phyloP scores from a whole-genome alignment of 805 yeast species.

The Cyberlindnera xishuangbannaensis region DNA sequence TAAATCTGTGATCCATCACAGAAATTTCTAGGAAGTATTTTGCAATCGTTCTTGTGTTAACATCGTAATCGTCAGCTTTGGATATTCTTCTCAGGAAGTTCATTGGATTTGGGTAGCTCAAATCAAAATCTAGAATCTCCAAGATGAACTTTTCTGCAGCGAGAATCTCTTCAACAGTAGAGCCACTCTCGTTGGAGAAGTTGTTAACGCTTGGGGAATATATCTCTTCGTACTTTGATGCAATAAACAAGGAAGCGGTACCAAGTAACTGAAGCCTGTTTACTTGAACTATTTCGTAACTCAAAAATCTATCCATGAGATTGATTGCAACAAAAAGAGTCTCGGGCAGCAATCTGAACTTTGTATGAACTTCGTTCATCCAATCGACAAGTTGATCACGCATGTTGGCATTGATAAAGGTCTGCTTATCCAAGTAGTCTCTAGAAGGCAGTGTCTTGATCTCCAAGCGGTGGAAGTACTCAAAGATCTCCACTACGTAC shows the following conservation, averaged over 20 bases:
- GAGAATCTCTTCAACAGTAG: slow-evolving; percentile 74
- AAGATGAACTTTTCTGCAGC: slow-evolving; percentile 78
- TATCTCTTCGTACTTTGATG: slow-evolving; percentile 92
- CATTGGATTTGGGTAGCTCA: slow-evolving; percentile 86
- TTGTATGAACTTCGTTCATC: slow-evolving; percentile 83
- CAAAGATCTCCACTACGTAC: slow-evolving; percentile 81
- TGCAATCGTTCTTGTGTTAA: slow-evolving; percentile 76
- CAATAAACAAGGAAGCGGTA: slow-evolving; percentile 77
- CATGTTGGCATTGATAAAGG: slow-evolving; percentile 71
- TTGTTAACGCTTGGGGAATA: slow-evolving; percentile 79
- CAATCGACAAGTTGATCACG: slow-evolving; percentile 90
- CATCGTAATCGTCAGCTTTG: slow-evolving; percentile 86
- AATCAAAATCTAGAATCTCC: slow-evolving; percentile 63
- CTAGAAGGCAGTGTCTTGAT: slow-evolving; percentile 61
- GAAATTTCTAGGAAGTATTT: slow-evolving; percentile 78
- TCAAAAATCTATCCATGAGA: slow-evolving; percentile 82
- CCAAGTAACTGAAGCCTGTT: slow-evolving; percentile 81
- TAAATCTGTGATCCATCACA: slow-evolving; percentile 67
- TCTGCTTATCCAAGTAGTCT: slow-evolving; percentile 59
- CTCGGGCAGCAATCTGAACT: slow-evolving; percentile 80
- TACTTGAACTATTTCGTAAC: slow-evolving; percentile 65
- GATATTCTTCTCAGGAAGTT: slow-evolving; percentile 84
- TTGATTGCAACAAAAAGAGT: slow-evolving; percentile 79
- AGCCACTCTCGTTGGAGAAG: slow-evolving; percentile 81
- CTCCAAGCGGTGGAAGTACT: slow-evolving; percentile 66